A percentile compares a stretch with the other conserved stretches of the same genome.
Conservation (phyloP, 495 filamentous ascomycete genomes). For the Parmelia sp. region DNA sequence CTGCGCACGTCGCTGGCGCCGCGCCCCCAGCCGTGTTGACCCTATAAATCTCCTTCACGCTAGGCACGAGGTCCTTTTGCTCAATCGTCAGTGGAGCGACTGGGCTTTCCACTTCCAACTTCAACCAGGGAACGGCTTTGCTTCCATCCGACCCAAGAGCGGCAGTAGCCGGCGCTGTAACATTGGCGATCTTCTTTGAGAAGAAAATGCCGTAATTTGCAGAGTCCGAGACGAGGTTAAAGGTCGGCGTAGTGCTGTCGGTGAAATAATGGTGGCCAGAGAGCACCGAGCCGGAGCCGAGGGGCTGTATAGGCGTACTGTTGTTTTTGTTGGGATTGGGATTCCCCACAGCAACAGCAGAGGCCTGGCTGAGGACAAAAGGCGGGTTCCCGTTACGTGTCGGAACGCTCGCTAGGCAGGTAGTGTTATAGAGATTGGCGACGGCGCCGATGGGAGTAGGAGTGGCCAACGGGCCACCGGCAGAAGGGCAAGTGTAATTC, state of each 20-base stretch:
- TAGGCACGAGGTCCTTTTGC: slow-evolving; percentile 28
- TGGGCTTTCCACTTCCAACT: slow-evolving; percentile 32
- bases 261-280: slow-evolving; percentile 78
- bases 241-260: slow-evolving; percentile 61
- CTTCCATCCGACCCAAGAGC: slow-evolving; percentile 46
- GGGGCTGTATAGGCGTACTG: slow-evolving; percentile 24
- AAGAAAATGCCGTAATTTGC: slow-evolving; percentile 52
- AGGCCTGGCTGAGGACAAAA: slow-evolving; percentile 31
- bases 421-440: slow-evolving; percentile 81
- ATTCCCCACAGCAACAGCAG: slow-evolving; percentile 34
- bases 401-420: slow-evolving; percentile 61
- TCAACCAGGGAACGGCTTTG: slow-evolving; percentile 71
- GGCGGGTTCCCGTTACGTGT: slow-evolving; percentile 34
- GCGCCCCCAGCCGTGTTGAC: slow-evolving; percentile 77
- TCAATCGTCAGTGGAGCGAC: slow-evolving; percentile 41
- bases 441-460: slow-evolving; percentile 69
- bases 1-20: slow-evolving; percentile 68
- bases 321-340: background rate
- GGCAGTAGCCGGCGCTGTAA: slow-evolving; percentile 53
- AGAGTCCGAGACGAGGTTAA: slow-evolving; percentile 60
- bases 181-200: slow-evolving; percentile 50
- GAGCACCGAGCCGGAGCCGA: slow-evolving; percentile 52
- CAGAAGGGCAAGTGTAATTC: slow-evolving; percentile 80
- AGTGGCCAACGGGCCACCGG: slow-evolving; percentile 42
- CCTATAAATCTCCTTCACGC: slow-evolving; percentile 73